phyloP scores from a whole-genome alignment of 352 stramenopile genomes.

The Globisporangium heterothallicum region DNA sequence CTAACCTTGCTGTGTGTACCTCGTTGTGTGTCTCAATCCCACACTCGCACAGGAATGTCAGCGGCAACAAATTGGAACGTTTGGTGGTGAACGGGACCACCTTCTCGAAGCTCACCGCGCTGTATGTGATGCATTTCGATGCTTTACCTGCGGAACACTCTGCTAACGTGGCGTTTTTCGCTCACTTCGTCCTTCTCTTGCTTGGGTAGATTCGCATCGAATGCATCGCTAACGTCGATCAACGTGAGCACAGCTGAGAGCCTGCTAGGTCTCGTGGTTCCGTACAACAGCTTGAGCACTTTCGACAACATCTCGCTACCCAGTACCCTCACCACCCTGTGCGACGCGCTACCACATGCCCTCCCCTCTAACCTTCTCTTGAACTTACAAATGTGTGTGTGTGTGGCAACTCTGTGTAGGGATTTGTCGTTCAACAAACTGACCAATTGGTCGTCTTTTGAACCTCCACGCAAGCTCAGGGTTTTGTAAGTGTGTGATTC shows the following conservation, averaged over 20 bases:
- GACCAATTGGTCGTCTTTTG: conserved; percentile 3
- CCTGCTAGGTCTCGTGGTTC: conserved; percentile 7
- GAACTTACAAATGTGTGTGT: too few relatives aligned
- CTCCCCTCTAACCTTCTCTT: background rate
- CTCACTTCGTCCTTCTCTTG: background rate
- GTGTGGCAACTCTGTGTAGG: conserved; percentile 3
- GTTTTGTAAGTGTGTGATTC: conserved; percentile 6
- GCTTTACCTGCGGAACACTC: too few relatives aligned
- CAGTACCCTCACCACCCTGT: conserved; percentile 8
- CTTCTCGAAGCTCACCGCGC: conserved; percentile 3
- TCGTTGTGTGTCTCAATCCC: too few relatives aligned
- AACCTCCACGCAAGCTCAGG: conserved; percentile 3
- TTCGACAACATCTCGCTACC: conserved; percentile 6
- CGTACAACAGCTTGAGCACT: conserved; percentile 11
- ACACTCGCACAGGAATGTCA: conserved; percentile 13
- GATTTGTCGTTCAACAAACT: conserved; percentile 14
- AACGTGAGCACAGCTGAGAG: background rate
- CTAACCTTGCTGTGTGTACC: background rate
- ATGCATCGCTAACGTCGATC: conserved; percentile 7
- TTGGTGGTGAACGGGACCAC: background rate
- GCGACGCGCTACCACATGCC: background rate
- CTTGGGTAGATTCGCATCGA: conserved; percentile 8
- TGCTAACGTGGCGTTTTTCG: too few relatives aligned
- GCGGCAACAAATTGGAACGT: background rate
- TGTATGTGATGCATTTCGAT: too few relatives aligned